Evolutionary conservation across 2,329 filamentous ascomycete species (phyloP).

Genomic region (Colletotrichum acutatum): DNA sequence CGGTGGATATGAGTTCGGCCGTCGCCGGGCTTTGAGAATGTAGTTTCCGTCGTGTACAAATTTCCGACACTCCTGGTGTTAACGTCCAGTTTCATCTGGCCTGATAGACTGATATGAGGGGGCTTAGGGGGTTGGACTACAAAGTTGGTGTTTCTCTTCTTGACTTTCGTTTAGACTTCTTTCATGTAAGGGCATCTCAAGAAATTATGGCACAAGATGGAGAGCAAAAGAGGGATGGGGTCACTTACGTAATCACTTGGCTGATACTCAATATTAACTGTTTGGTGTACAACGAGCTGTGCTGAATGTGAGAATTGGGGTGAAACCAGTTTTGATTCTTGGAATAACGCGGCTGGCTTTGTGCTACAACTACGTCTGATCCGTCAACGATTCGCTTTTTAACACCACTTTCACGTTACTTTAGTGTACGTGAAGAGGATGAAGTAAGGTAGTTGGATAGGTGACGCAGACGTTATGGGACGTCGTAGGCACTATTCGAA

Average conservation of each 20-base stretch:
- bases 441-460: too few relatives aligned
- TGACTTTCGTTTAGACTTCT: slow-evolving; percentile 26
- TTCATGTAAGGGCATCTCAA: background rate
- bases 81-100: too few relatives aligned
- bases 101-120: background rate
- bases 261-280: background rate
- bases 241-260: background rate
- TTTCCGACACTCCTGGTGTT: background rate
- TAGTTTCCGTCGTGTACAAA: background rate
- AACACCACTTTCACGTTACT: too few relatives aligned
- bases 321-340: background rate
- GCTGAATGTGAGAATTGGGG: background rate
- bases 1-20: slow-evolving; percentile 9
- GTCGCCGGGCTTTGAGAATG: background rate
- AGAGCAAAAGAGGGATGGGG: background rate
- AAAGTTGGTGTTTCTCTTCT: slow-evolving; percentile 28
- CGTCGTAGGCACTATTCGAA: too few relatives aligned
- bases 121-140: background rate
- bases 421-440: too few relatives aligned
- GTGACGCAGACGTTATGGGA: too few relatives aligned
- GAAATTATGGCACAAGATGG: background rate
- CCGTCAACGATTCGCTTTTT: too few relatives aligned
- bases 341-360: too few relatives aligned
- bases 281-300: background rate
- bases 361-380: too few relatives aligned